Percentiles rank a stretch among this genome's conserved stretches.
Conservation (phyloP, 805 yeast genomes). For the Ogataea salicorniae region DNA sequence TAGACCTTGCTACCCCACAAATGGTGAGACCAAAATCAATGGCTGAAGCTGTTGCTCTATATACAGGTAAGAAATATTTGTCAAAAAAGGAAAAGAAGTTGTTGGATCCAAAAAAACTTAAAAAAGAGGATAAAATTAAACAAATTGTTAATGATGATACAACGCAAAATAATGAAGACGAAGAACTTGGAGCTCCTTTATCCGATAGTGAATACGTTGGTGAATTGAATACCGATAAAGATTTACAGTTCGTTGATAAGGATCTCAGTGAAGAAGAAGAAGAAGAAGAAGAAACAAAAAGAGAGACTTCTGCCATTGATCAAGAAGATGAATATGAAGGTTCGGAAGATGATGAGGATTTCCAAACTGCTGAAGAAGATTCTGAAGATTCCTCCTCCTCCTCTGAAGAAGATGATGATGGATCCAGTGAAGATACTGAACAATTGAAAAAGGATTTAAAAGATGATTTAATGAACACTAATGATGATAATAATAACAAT, state of each 20-base stretch:
- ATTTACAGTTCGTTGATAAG: background rate
- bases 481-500: constrained; percentile 16
- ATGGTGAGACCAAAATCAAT: constrained; percentile 38
- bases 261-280: constrained; percentile 14
- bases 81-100: constrained; percentile 40
- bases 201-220: background rate
- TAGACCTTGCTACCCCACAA: too few relatives aligned
- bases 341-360: constrained; percentile 26
- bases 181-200: too few relatives aligned
- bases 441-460: constrained; percentile 25
- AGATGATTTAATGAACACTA: constrained; percentile 21
- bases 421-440: constrained; percentile 13
- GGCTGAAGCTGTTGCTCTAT: constrained; percentile 57
- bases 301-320: background rate
- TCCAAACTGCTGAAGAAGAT: constrained; percentile 28
- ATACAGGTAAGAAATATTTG: constrained; percentile 49
- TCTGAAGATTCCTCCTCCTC: background rate
- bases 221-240: background rate
- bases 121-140: constrained; percentile 4
- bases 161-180: background rate
- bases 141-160: background rate
- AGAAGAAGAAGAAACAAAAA: constrained; percentile 19
- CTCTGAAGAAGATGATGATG: constrained; percentile 6
- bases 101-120: constrained; percentile 20
- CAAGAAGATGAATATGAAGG: constrained; percentile 13